Conservation (phyloP, 805 yeast species). For the Hanseniaspora pseudoguilliermondii region DNA sequence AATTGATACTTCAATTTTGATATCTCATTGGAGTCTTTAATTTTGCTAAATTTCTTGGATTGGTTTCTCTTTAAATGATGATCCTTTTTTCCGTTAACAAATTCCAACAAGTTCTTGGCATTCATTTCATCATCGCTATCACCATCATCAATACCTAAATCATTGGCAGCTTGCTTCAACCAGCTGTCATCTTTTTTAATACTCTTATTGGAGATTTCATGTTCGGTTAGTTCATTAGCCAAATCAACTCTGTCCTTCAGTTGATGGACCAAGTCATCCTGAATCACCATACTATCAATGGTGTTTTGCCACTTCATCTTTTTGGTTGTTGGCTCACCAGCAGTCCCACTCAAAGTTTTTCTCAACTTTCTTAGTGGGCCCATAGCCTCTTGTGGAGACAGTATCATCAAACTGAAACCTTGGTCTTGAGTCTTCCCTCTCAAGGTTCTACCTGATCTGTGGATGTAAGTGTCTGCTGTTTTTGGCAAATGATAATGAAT, state of each 20-base stretch:
- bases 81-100: conserved; percentile 38
- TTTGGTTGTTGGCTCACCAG: conserved; percentile 12
- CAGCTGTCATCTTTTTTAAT: conserved; percentile 60
- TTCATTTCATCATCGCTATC: conserved; percentile 39
- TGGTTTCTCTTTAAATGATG: conserved; percentile 46
- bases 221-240: conserved; percentile 66
- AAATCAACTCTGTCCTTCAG: conserved; percentile 53
- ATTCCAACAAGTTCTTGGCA: conserved; percentile 20
- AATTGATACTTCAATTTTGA: conserved; percentile 40
- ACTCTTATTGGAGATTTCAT: conserved; percentile 47
- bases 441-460: conserved; percentile 97
- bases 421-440: conserved; percentile 51
- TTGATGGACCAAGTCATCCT: conserved; percentile 57
- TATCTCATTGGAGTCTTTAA: conserved; percentile 39
- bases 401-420: conserved; percentile 89
- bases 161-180: conserved; percentile 86
- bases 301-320: conserved; percentile 38
- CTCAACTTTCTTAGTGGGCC: conserved; percentile 75
- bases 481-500: conserved; percentile 93
- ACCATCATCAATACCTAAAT: conserved; percentile 66
- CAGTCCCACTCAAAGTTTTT: conserved; percentile 35
- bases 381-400: conserved; percentile 86
- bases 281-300: conserved; percentile 62
- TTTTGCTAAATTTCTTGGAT: conserved; percentile 39
- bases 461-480: conserved; percentile 86